Evolutionary conservation across 345 rosid species (phyloP).

Genomic region (Eucalyptus cloeziana): DNA sequence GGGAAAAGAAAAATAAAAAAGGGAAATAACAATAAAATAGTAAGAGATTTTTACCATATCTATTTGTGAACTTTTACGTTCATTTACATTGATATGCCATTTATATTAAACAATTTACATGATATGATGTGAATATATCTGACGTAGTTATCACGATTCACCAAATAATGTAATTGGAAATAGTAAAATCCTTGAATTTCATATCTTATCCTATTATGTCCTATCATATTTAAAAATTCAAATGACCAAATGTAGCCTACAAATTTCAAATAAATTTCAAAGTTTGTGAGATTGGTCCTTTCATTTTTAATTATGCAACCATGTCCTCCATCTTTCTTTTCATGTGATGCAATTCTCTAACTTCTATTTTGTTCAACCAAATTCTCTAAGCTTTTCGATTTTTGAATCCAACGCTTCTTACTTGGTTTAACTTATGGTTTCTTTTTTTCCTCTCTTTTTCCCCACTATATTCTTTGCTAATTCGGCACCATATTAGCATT

Average conservation of each 20-base stretch:
- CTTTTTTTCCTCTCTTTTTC: too few species aligned
- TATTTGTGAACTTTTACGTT: too few species aligned
- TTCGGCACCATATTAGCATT: neutral
- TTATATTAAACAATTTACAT: too few species aligned
- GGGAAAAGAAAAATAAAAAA: too few species aligned
- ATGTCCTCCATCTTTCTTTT: neutral
- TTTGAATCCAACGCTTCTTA: neutral
- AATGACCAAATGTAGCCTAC: accelerated
- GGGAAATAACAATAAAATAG: too few species aligned
- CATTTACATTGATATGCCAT: too few species aligned
- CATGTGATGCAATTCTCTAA: neutral
- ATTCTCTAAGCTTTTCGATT: neutral
- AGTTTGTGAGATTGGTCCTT: neutral
- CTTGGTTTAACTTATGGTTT: neutral
- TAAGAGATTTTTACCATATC: too few species aligned
- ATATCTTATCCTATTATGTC: too few species aligned
- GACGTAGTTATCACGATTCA: accelerated
- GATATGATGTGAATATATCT: too few species aligned
- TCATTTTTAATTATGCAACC: neutral
- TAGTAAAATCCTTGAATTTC: too few species aligned
- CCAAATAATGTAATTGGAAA: too few species aligned
- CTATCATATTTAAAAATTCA: too few species aligned
- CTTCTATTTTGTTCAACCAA: neutral
- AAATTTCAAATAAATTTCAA: neutral
- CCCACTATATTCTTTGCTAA: neutral